These are phyloP conservation scores for Leccinum variicolor DNA, from an alignment of 768 basidiomycete species.

Conservation along the genomic window DNA sequence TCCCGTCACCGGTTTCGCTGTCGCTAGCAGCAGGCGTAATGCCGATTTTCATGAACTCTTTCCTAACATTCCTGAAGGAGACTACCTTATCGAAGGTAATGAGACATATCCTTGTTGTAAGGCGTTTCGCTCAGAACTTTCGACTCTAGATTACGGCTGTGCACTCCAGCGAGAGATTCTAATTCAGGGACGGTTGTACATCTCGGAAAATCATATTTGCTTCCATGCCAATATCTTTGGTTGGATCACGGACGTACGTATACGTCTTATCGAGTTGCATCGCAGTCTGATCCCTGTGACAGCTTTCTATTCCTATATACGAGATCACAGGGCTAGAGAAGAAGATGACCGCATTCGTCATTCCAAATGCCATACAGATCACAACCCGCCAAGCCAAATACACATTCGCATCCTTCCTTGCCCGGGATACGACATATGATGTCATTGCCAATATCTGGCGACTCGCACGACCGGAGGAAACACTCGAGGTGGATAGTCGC, in stretches of 20 bases:
- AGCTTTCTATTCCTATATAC: slow-evolving; percentile 86
- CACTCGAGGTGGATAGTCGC: slow-evolving; percentile 28
- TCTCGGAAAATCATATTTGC: slow-evolving; percentile 98
- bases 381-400: slow-evolving; percentile 82
- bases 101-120: too few relatives aligned
- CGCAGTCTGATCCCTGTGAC: slow-evolving; percentile 12
- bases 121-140: too few relatives aligned
- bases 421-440: slow-evolving; percentile 93
- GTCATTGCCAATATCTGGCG: slow-evolving; percentile 97
- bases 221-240: slow-evolving; percentile 99
- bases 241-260: slow-evolving; percentile 93
- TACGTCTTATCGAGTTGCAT: background rate
- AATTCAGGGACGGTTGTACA: slow-evolving; percentile 93
- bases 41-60: too few relatives aligned
- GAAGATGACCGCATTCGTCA: slow-evolving; percentile 97
- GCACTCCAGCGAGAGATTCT: too few relatives aligned
- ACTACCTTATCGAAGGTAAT: too few relatives aligned
- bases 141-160: too few relatives aligned
- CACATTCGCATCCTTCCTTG: slow-evolving; percentile 94
- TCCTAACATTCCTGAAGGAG: too few relatives aligned
- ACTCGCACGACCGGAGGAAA: slow-evolving; percentile 70
- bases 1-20: slow-evolving; percentile 94
- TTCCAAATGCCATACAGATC: slow-evolving; percentile 93
- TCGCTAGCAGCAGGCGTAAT: slow-evolving; percentile 90
- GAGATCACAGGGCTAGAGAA: slow-evolving; percentile 89